These are phyloP conservation scores for Pseudomonodictys pantanalensis DNA, from an alignment of 495 filamentous ascomycete species.

Conservation along the genomic window DNA sequence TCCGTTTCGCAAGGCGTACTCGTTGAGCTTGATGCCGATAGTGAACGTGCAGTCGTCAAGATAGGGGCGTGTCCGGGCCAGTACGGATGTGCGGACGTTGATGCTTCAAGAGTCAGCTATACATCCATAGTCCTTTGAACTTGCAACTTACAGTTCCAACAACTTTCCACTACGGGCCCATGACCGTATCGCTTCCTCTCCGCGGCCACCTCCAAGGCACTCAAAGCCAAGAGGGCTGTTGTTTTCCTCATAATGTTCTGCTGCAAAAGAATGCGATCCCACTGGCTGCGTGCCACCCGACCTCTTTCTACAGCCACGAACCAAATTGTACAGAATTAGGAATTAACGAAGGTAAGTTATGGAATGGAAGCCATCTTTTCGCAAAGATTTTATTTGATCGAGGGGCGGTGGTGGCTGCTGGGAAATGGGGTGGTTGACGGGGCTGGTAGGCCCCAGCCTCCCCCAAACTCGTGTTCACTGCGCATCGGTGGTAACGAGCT, in stretches of 20 bases:
- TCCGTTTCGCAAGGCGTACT: constrained; percentile 3
- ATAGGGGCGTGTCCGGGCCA: background rate
- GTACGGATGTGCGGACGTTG: background rate
- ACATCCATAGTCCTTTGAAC: no score
- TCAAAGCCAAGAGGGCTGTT: no score
- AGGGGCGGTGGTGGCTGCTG: background rate
- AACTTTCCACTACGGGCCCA: no score
- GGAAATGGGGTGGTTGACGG: constrained; percentile 1
- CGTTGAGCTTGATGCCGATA: background rate
- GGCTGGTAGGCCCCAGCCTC: constrained; percentile 11
- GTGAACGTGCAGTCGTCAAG: background rate
- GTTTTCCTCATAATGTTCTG: no score
- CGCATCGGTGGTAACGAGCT: background rate
- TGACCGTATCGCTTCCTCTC: no score
- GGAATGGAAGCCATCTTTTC: background rate
- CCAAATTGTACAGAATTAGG: background rate
- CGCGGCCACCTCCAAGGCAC: no score
- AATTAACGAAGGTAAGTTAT: constrained; percentile 6
- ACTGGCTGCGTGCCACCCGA: background rate
- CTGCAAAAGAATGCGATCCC: no score
- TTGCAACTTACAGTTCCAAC: no score
- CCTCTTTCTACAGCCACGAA: background rate
- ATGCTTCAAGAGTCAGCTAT: no score
- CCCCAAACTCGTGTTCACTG: constrained; percentile 13
- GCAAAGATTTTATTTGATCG: constrained; percentile 1